These are phyloP conservation scores for Cantharellus cinnabarinus DNA, from an alignment of 768 basidiomycete species.

Conservation along the genomic window DNA sequence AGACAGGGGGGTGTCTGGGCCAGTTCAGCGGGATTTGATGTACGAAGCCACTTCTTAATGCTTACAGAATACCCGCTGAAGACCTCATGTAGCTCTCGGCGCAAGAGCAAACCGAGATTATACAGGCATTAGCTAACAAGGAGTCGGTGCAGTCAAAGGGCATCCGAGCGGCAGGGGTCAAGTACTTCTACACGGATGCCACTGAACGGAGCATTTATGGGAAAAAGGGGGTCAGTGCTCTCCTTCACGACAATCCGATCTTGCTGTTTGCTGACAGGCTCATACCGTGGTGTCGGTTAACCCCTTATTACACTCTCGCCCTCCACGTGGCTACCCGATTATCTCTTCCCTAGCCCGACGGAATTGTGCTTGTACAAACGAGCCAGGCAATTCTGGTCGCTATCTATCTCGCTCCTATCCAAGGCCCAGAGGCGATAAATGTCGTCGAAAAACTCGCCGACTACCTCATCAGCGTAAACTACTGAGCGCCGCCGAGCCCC, in stretches of 20 bases:
- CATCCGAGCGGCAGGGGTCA: constrained; percentile 40
- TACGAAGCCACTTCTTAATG: no score
- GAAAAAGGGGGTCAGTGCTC: constrained; percentile 48
- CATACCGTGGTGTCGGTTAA: not conserved
- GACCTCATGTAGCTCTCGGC: no score
- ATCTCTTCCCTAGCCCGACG: constrained; percentile 40
- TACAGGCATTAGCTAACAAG: constrained; percentile 26
- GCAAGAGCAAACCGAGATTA: constrained; percentile 37
- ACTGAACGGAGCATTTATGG: constrained; percentile 36
- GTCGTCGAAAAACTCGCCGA: constrained; percentile 54
- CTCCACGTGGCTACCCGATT: not conserved
- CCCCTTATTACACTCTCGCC: not conserved
- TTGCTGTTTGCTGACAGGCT: not conserved
- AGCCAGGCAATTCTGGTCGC: constrained; percentile 69
- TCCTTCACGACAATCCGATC: not conserved
- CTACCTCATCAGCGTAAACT: constrained; percentile 33
- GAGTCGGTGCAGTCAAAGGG: constrained; percentile 32
- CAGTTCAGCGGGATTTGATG: not conserved
- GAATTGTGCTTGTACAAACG: constrained; percentile 53
- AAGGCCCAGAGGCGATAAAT: constrained; percentile 43
- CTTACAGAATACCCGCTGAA: not conserved
- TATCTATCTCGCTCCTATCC: constrained; percentile 44
- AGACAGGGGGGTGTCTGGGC: constrained; percentile 60
- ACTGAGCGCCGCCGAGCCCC: not conserved
- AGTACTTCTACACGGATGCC: constrained; percentile 49